Conservation (phyloP, 1,284 basidiomycete genomes). For the Chalciporus sp. region DNA sequence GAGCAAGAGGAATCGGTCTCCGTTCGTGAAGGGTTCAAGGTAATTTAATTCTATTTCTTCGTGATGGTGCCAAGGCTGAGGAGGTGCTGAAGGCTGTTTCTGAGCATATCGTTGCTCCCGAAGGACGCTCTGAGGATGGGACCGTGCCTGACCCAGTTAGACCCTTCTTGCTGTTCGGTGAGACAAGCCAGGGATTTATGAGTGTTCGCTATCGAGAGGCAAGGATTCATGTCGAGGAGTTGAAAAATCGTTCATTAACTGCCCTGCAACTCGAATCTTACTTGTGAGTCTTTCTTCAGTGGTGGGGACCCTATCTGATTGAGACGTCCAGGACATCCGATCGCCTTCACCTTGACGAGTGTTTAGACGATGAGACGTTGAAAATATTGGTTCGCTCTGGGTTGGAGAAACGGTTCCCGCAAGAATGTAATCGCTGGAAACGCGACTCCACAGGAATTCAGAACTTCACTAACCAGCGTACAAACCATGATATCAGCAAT, state of each 20-base stretch:
- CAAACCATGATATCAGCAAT: not conserved
- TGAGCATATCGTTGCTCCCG: slow-evolving; percentile 11
- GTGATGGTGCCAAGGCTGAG: not conserved
- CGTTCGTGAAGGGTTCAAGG: slow-evolving; percentile 45
- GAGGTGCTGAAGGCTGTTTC: slow-evolving; percentile 17
- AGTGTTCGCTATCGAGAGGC: slow-evolving; percentile 28
- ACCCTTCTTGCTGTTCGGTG: slow-evolving; percentile 37
- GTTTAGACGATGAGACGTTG: slow-evolving; percentile 32
- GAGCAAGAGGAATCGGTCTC: slow-evolving; percentile 58
- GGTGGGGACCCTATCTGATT: not conserved
- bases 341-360: slow-evolving; percentile 29
- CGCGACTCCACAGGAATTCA: slow-evolving; percentile 7
- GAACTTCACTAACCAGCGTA: not conserved
- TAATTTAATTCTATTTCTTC: slow-evolving; percentile 25
- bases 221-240: not conserved
- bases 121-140: slow-evolving; percentile 7
- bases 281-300: slow-evolving; percentile 17
- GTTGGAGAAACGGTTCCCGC: slow-evolving; percentile 31
- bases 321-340: slow-evolving; percentile 23
- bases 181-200: slow-evolving; percentile 39
- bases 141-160: slow-evolving; percentile 12
- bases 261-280: slow-evolving; percentile 14
- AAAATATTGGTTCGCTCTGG: slow-evolving; percentile 33
- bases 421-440: slow-evolving; percentile 27
- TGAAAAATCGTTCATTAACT: not conserved